Percentiles rank a stretch among this genome's conserved stretches.
These are phyloP conservation scores for Trametes pubescens DNA, from an alignment of 1,284 basidiomycete species.

Conservation along the genomic window DNA sequence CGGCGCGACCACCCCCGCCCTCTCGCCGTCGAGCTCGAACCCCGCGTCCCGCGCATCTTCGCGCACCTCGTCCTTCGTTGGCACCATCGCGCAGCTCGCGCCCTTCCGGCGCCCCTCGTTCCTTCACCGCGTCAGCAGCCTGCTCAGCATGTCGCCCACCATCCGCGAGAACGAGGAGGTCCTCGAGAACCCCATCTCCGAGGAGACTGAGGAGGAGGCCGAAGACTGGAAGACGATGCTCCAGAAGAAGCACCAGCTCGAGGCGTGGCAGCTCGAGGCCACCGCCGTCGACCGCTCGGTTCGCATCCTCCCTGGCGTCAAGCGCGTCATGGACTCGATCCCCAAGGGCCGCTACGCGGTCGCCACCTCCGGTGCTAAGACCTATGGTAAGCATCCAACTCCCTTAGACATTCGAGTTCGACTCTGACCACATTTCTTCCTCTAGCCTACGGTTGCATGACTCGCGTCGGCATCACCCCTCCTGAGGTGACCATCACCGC, in stretches of 20 bases:
- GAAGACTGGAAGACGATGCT: constrained; percentile 40
- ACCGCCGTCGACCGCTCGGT: constrained; percentile 72
- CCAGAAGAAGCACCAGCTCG: constrained; percentile 46
- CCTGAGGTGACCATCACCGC: constrained; percentile 82
- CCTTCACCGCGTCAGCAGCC: constrained; percentile 53
- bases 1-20: constrained; percentile 31
- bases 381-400: constrained; percentile 57
- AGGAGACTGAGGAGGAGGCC: constrained; percentile 44
- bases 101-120: constrained; percentile 58
- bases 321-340: constrained; percentile 71
- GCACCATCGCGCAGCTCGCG: constrained; percentile 41
- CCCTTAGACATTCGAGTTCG: constrained; percentile 8
- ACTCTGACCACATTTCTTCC: constrained; percentile 23
- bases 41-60: constrained; percentile 51
- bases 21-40: constrained; percentile 50
- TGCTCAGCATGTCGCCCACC: constrained; percentile 52
- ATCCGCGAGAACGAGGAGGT: constrained; percentile 50
- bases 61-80: constrained; percentile 50
- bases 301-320: constrained; percentile 78
- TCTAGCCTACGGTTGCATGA: constrained; percentile 74
- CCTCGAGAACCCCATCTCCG: constrained; percentile 49
- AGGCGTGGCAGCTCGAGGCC: constrained; percentile 68
- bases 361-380: constrained; percentile 80
- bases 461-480: constrained; percentile 75
- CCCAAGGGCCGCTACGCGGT: constrained; percentile 76